Base-by-base conservation (phyloP, 257 asterid genomes). In the Plectranthus barbatus region DNA sequence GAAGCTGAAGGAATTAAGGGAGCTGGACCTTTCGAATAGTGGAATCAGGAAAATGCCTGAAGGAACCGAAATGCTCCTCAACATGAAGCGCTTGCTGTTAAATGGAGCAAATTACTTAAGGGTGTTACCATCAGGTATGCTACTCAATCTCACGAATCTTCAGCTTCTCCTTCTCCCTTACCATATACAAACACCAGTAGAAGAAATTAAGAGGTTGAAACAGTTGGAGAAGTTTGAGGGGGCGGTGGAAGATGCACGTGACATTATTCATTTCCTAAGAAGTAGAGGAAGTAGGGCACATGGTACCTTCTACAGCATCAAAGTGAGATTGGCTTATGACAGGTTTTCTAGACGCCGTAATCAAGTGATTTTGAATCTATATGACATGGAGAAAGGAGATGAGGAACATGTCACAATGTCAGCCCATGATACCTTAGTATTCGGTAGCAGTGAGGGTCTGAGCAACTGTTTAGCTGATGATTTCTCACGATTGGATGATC, bases 391-490 rank as follows among this genome's bases (percentile, higher is more conserved):
- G 15, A 53, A 54, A 11, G 19, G 46, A 5, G 64, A 14, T 14
- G 56, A 19, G 39, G 44, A 44, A 14, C 26, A 42, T 3, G 49
- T 7, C 8, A 33, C 33, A 49, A 40, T 39, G 51, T 19, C 19
- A 33, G 56, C 62, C 4, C 24, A 50, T 1, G 34, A 39, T 15
- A 41, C 37, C 62, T 47, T 64, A 8, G n/a, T 0, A 36, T 39
- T 64, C 57, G 4, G 23, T 8, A 6, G 5, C 1, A 26, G 71
- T 29, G 46, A 54, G 9, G 47, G 67, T 61, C 33, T 70, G 12
- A 12, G 68, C 68, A 39, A 26, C 40, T 48, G 61, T 29, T 68
- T 68, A 23, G 55, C 56, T 26, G 67, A 69, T 31, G 51, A 61
- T n/a, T 40, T 65, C 9, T 48, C 60, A 37, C 31, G 33, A 13